Base-by-base conservation (phyloP, 768 basidiomycete species). In the Agaricus subrufescens region DNA sequence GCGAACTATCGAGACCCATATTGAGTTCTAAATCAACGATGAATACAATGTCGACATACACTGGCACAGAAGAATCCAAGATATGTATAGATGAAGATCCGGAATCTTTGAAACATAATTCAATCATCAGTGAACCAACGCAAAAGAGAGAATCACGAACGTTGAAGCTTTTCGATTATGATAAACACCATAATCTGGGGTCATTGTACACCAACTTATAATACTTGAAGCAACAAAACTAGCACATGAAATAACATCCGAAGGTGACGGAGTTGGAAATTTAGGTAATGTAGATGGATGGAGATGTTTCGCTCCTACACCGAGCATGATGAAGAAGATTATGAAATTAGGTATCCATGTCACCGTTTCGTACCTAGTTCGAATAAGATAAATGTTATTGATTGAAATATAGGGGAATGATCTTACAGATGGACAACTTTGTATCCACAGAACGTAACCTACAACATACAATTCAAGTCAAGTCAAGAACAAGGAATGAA, bases 321-420 rank as follows among this genome's bases (percentile, higher is more conserved):
- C 86, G 29, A 86, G 73, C 27, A 84, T 79, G 27, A 87, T 76
- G 27, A 87, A 65, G 66, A 86, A 85, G 12, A 80, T 75, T 42
- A 91, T 66, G 7, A 82, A 68, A 42, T 83, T 80, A 0, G 89
- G 89, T 7, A 89, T 71, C 88, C 89, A 90, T 4, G 82, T 72
- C 8, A 84, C 65, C 23, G 78, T 81, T 60, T 88, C 88, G 49
- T 73, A 76, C 68, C 72, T 75, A 50, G 37, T n/a, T 27, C 6
- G 38, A 23, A 29, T 19, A 27, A 7, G 31, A 12, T 23, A 15
- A 50, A 26, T 34, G 19, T 38, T 12, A 11, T 4, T 19, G 14
- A 30, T 29, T 44, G 45, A 23, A 27, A 27, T 29, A 39, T 19
- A 9, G n/a, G 39, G 7, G 37, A 30, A 38, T 12, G 23, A 25